phyloP scores from a whole-genome alignment of 2,329 filamentous ascomycete genomes.

The Exophiala lecanii-corni region DNA sequence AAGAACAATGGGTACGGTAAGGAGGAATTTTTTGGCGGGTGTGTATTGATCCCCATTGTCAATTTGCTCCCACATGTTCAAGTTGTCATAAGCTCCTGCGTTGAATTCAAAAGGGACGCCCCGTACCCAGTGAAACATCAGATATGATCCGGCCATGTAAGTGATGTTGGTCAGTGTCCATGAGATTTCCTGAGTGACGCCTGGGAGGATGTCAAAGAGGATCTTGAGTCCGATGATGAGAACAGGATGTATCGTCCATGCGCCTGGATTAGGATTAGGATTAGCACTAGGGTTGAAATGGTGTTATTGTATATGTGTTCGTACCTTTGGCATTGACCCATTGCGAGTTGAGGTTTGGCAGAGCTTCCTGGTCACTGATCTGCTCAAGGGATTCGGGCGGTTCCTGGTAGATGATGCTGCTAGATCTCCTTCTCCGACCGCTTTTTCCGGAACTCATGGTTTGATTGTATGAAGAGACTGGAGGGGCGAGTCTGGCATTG shows the following conservation, averaged over 20 bases:
- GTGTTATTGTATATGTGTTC: slow-evolving; percentile 24
- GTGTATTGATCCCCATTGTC: slow-evolving; percentile 99
- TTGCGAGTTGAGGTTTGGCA: slow-evolving; percentile 94
- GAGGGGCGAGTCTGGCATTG: slow-evolving; percentile 64
- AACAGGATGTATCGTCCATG: slow-evolving; percentile 96
- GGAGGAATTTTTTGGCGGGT: slow-evolving; percentile 94
- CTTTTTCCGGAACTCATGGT: slow-evolving; percentile 60
- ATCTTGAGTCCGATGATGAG: slow-evolving; percentile 90
- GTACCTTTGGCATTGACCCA: slow-evolving; percentile 99
- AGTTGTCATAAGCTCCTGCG: slow-evolving; percentile 93
- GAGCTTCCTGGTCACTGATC: slow-evolving; percentile 88
- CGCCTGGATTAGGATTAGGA: slow-evolving; percentile 55
- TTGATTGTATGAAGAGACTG: slow-evolving; percentile 46
- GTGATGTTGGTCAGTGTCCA: slow-evolving; percentile 99
- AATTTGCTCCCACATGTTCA: slow-evolving; percentile 99
- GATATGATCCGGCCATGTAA: slow-evolving; percentile 97
- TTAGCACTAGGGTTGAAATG: slow-evolving; percentile 9
- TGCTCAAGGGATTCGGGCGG: slow-evolving; percentile 95
- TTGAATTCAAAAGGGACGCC: slow-evolving; percentile 99
- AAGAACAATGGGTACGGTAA: slow-evolving; percentile 87
- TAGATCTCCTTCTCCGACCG: slow-evolving; percentile 85
- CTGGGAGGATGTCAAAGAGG: slow-evolving; percentile 92
- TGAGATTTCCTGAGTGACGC: slow-evolving; percentile 94
- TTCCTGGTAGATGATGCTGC: slow-evolving; percentile 97
- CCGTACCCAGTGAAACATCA: slow-evolving; percentile 99